Conservation (phyloP, 73 alveolate genomes). For the Halteria grandinella region DNA sequence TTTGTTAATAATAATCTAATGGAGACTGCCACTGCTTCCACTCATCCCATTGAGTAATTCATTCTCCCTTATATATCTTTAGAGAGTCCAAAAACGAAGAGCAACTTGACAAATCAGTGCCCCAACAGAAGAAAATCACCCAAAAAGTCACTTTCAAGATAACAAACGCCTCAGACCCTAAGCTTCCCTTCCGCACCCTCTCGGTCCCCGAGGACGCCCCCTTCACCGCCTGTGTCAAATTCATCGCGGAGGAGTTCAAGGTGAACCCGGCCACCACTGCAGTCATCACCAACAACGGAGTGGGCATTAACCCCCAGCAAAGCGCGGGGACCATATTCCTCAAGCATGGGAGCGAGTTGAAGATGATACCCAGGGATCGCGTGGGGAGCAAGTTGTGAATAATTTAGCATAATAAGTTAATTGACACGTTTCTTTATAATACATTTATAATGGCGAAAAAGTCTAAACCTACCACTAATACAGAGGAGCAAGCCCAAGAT, state of each 20-base stretch:
- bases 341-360: slow-evolving; percentile 95
- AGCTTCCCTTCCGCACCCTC: slow-evolving; percentile 79
- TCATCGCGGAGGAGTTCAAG: slow-evolving; percentile 94
- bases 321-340: slow-evolving; percentile 91
- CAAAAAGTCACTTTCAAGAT: slow-evolving; percentile 84
- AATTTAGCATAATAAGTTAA: too few species aligned
- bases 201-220: slow-evolving; percentile 97
- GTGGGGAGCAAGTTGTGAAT: slow-evolving; percentile 78
- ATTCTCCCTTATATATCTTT: too few species aligned
- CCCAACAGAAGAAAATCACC: background rate
- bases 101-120: background rate
- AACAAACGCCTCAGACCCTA: slow-evolving; percentile 91
- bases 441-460: too few species aligned
- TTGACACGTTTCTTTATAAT: too few species aligned
- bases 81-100: background rate
- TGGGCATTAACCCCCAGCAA: slow-evolving; percentile 91
- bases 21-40: too few species aligned
- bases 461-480: too few species aligned
- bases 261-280: slow-evolving; percentile 95
- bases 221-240: slow-evolving; percentile 91
- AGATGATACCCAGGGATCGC: slow-evolving; percentile 96
- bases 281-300: slow-evolving; percentile 89
- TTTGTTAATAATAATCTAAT: too few species aligned
- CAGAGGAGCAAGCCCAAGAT: too few species aligned
- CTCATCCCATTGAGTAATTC: too few species aligned